Conservation (phyloP, 1,284 basidiomycete genomes). For the Apiotrichum siamense region DNA sequence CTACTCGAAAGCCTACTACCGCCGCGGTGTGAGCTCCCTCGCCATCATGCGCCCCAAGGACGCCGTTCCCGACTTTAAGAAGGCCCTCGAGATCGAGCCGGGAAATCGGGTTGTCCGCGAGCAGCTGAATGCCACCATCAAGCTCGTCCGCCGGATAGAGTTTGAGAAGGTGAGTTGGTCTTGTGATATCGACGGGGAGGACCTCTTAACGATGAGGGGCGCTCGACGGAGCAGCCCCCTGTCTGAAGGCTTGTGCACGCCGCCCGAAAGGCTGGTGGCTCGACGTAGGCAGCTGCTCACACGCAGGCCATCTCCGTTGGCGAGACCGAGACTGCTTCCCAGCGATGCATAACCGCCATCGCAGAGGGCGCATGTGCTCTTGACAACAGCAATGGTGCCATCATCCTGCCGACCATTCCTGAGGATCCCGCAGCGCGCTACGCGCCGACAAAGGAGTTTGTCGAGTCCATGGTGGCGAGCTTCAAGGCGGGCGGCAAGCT, state of each 20-base stretch:
- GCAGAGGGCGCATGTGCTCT: constrained; percentile 58
- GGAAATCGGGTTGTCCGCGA: constrained; percentile 71
- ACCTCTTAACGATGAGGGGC: neutral
- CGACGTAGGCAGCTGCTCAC: neutral
- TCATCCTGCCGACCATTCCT: constrained; percentile 57
- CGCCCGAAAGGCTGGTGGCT: too few species aligned
- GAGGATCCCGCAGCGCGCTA: constrained; percentile 53
- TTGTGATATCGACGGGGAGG: neutral
- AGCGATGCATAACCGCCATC: constrained; percentile 70
- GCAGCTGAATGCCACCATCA: constrained; percentile 83
- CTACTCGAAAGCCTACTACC: constrained; percentile 68
- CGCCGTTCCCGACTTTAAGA: constrained; percentile 81
- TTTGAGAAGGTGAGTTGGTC: constrained; percentile 71
- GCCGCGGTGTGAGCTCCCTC: constrained; percentile 85
- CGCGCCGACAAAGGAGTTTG: constrained; percentile 68
- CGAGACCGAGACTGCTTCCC: constrained; percentile 70
- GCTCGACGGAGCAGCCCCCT: too few species aligned
- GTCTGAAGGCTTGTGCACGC: too few species aligned
- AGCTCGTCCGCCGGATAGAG: constrained; percentile 67
- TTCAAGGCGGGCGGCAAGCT: constrained; percentile 79
- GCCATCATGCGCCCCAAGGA: constrained; percentile 78
- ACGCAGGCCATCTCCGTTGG: constrained; percentile 77
- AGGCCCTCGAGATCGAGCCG: constrained; percentile 80
- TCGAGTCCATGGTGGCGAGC: constrained; percentile 79
- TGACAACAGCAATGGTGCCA: constrained; percentile 47